Percentiles rank a stretch among this genome's conserved stretches.
phyloP scores from a whole-genome alignment of 2,329 filamentous ascomycete species.

The Cercospora zeina region DNA sequence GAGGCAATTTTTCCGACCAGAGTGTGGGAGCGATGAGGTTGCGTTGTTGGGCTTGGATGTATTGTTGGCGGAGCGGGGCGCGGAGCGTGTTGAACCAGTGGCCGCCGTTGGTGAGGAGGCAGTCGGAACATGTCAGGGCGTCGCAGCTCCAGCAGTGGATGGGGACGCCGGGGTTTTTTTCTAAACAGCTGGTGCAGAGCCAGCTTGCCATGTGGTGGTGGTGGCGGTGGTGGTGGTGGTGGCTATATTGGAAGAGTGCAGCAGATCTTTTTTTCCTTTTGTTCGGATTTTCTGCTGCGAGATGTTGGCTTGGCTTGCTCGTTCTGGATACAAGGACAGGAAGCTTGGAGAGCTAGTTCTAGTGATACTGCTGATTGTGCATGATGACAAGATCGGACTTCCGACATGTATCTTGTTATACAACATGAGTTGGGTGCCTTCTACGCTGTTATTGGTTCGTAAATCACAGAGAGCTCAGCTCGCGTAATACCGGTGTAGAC shows the following conservation, averaged over 20 bases:
- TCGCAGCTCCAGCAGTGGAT: constrained; percentile 8
- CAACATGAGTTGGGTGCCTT: constrained; percentile 1
- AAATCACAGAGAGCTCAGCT: constrained; percentile 2
- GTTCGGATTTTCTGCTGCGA: not conserved
- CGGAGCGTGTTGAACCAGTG: constrained; percentile 10
- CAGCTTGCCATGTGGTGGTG: constrained; percentile 15
- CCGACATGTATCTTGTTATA: constrained; percentile 5
- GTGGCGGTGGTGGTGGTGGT: too few species aligned
- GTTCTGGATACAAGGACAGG: not conserved
- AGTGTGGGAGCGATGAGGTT: constrained; percentile 6
- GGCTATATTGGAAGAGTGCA: not conserved
- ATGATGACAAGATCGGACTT: not conserved
- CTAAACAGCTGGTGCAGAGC: constrained; percentile 8
- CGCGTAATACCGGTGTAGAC: constrained; percentile 10
- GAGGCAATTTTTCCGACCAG: not conserved
- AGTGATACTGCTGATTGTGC: not conserved
- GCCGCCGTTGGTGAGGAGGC: constrained; percentile 11
- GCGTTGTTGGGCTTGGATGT: constrained; percentile 12
- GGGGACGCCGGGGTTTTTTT: constrained; percentile 13
- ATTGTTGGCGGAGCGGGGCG: constrained; percentile 11
- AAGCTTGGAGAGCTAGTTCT: constrained; percentile 8
- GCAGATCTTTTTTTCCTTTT: not conserved
- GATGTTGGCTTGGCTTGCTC: constrained; percentile 1
- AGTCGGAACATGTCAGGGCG: constrained; percentile 12
- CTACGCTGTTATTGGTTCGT: constrained; percentile 4